Base-by-base conservation (phyloP, 2,329 filamentous ascomycete genomes). In the Chalaropsis ovoidea region DNA sequence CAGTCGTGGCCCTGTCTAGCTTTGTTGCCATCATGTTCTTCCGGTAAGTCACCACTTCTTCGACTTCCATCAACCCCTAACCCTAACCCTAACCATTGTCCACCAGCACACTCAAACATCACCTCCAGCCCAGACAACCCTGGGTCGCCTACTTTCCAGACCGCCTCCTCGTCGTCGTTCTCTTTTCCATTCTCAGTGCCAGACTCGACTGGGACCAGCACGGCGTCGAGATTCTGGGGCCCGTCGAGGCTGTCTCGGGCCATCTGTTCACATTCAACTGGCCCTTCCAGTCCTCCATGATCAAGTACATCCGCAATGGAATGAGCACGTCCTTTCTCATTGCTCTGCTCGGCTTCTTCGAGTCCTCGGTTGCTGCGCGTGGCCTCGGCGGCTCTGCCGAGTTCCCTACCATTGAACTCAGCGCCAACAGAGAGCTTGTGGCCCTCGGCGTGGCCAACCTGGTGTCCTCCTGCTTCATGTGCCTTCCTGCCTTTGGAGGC, bases 321-420 rank as follows among this genome's bases (percentile, higher is more conserved):
- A 88, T 97, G 81, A 87, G 89, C 63, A 97, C 94, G 0, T 88
- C 90, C 0, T 96, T 99, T 72, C 80, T 97, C 64, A 96, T 99
- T 69, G 90, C 92, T 0, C 80, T 99, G 27, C 85, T 99, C 0
- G 94, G 94, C n/a, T 99, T 99, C 76, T 99, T 99, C 71, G 94
- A 99, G 75, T 96, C 90, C 2, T 96, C 91, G 0, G 91, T 99
- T 13, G 94, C 94, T 0, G 94, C 94, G 43, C 97, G 97, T 76
- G 93, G 89, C 68, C 78, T 99, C 2, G 88, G 88, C 6, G 83
- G 83, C 52, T 79, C 79, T 62, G 83, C 87, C 69, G 84, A 84
- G 10, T 86, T 96, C 41, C 83, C 89, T 67, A 88, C 86, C 41
- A 90, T 96, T 73, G 84, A 88, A 63, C 80, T 96, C 52, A 96